Evolutionary conservation across 1,139 yeast genomes (phyloP).

Genomic region (Blastobotrys apis): DNA sequence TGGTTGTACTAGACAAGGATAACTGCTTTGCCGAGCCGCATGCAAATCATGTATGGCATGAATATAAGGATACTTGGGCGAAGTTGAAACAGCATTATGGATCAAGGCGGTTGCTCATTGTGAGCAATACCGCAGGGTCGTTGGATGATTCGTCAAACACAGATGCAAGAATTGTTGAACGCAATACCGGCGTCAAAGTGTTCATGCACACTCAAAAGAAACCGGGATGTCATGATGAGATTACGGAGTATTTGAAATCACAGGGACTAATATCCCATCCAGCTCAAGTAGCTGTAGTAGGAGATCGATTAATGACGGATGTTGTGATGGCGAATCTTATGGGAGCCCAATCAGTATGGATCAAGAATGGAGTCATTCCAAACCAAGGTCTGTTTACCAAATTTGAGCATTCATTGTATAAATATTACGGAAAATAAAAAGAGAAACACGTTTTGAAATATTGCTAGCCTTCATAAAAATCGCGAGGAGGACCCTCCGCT

Average conservation of each 20-base stretch:
- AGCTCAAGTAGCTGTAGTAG: constrained; percentile 73
- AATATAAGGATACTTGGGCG: constrained; percentile 59
- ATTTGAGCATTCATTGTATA: constrained; percentile 30
- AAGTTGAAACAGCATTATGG: constrained; percentile 55
- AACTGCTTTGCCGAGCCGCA: constrained; percentile 90
- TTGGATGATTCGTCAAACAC: constrained; percentile 56
- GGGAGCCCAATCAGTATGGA: constrained; percentile 87
- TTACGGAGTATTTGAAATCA: constrained; percentile 51
- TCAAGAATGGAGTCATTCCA: constrained; percentile 66
- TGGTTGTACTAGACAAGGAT: constrained; percentile 88
- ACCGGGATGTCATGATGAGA: constrained; percentile 81
- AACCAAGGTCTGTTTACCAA: constrained; percentile 46
- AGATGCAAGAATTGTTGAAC: constrained; percentile 66
- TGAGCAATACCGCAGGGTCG: constrained; percentile 93
- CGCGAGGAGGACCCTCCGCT: too few species aligned
- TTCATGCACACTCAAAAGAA: constrained; percentile 76
- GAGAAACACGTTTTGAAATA: too few species aligned
- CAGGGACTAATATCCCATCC: constrained; percentile 41
- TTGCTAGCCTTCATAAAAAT: too few species aligned
- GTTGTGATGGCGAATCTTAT: constrained; percentile 89
- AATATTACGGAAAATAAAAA: constrained; percentile 7
- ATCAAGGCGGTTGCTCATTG: constrained; percentile 64
- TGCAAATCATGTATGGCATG: constrained; percentile 76
- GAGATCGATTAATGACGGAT: constrained; percentile 89
- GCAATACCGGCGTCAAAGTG: constrained; percentile 69